Evolutionary conservation across 306 rosid species (phyloP).

Genomic region (Benincasa hispida): DNA sequence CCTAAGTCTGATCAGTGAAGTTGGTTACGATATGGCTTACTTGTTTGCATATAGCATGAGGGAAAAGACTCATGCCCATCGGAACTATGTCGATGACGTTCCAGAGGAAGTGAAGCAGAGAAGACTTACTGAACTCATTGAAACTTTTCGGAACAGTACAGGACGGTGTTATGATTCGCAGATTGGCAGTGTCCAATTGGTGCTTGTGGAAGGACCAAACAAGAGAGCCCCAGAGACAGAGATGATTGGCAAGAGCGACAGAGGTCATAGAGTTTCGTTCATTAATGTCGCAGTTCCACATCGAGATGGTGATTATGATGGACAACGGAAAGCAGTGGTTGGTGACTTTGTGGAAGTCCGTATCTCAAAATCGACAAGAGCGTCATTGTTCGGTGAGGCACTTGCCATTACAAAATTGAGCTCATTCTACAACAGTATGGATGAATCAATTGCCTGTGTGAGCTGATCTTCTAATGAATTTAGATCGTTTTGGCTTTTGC

Average conservation of each 20-base stretch:
- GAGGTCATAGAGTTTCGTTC: conserved; percentile 77
- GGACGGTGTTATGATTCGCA: conserved; percentile 72
- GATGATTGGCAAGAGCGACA: conserved; percentile 87
- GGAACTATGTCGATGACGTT: conserved; percentile 77
- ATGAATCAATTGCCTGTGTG: conserved; percentile 47
- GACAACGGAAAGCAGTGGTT: conserved; percentile 40
- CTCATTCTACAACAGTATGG: conserved; percentile 33
- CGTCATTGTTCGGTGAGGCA: conserved; percentile 76
- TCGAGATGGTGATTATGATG: conserved; percentile 33
- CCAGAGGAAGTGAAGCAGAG: conserved; percentile 86
- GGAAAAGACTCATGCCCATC: conserved; percentile 93
- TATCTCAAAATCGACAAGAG: conserved; percentile 64
- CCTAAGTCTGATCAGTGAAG: conserved; percentile 49
- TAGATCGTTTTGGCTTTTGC: neutral
- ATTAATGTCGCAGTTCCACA: conserved; percentile 39
- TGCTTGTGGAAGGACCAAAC: conserved; percentile 91
- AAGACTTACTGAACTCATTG: conserved; percentile 80
- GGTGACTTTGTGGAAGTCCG: conserved; percentile 93
- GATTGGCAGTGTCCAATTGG: conserved; percentile 68
- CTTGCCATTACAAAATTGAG: conserved; percentile 63
- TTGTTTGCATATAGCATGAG: conserved; percentile 99
- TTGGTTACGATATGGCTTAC: conserved; percentile 90
- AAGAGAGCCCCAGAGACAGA: conserved; percentile 82
- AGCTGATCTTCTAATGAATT: conserved; percentile 10
- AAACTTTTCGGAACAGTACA: conserved; percentile 76